Percentiles rank a stretch among this genome's conserved stretches.
Evolutionary conservation across 805 yeast species (phyloP).

Genomic region (Wickerhamiella shivajii): DNA sequence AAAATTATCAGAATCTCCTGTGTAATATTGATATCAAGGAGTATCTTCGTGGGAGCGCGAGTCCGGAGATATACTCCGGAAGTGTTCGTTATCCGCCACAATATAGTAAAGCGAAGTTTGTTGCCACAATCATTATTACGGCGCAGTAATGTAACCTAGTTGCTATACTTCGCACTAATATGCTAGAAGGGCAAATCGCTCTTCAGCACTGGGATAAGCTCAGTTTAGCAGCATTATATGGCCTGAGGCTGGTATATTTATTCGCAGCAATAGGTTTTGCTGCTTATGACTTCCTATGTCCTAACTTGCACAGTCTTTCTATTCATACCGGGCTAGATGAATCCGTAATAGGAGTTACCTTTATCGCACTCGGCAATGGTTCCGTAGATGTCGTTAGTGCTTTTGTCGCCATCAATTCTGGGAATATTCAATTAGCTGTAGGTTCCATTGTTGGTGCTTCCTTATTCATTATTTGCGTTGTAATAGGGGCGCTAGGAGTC

Average conservation of each 20-base stretch:
- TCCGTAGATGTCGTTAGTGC: conserved; percentile 82
- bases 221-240: too few species aligned
- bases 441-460: conserved; percentile 91
- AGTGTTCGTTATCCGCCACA: too few species aligned
- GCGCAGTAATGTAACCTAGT: too few species aligned
- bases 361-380: conserved; percentile 84
- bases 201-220: too few species aligned
- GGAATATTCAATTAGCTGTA: conserved; percentile 64
- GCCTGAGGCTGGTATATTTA: conserved; percentile 26
- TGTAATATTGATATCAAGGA: too few species aligned
- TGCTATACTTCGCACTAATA: too few species aligned
- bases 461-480: conserved; percentile 62
- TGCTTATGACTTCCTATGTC: conserved; percentile 72
- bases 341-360: conserved; percentile 69
- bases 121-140: too few species aligned
- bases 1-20: too few species aligned
- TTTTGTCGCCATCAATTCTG: conserved; percentile 60
- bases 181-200: too few species aligned
- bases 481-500: conserved; percentile 65
- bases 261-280: conserved; percentile 59
- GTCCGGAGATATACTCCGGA: too few species aligned
- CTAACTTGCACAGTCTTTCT: conserved; percentile 59
- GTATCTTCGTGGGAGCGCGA: too few species aligned
- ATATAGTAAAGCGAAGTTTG: too few species aligned
- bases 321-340: conserved; percentile 49